Evolutionary conservation across 2,329 filamentous ascomycete genomes (phyloP).

Genomic region (Cladophialophora bantiana): DNA sequence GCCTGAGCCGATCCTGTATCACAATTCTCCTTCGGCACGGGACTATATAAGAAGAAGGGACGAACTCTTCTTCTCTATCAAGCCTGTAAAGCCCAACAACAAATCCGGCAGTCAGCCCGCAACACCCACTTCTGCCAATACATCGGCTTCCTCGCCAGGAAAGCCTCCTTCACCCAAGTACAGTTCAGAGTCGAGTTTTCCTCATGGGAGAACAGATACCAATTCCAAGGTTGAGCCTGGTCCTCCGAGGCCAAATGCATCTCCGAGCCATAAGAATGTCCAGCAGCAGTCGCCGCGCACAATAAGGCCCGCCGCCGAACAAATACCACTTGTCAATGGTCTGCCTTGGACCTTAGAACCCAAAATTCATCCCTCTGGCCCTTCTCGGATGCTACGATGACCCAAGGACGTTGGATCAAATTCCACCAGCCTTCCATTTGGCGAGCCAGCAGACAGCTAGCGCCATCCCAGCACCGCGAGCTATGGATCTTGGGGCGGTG

Average conservation of each 20-base stretch:
- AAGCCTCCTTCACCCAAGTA: constrained; percentile 21
- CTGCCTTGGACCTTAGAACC: constrained; percentile 17
- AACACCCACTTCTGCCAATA: constrained; percentile 7
- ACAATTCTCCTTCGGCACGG: constrained; percentile 36
- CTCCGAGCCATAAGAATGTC: background rate
- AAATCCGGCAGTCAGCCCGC: constrained; percentile 5
- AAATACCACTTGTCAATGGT: background rate
- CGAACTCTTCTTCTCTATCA: constrained; percentile 25
- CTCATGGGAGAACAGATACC: background rate
- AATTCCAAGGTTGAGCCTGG: constrained; percentile 4
- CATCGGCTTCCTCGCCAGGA: constrained; percentile 15
- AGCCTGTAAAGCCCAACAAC: background rate
- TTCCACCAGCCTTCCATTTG: background rate
- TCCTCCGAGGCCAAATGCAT: constrained; percentile 1
- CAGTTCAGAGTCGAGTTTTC: constrained; percentile 4
- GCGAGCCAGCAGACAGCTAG: background rate
- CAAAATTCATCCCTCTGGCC: constrained; percentile 11
- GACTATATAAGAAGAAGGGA: constrained; percentile 31
- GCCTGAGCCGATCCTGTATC: constrained; percentile 35
- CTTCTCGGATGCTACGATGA: constrained; percentile 24
- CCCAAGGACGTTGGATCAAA: background rate
- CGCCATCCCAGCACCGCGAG: background rate
- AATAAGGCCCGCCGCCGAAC: constrained; percentile 1
- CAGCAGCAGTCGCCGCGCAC: background rate
- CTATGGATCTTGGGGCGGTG: background rate